Evolutionary conservation across 306 rosid species (phyloP), one percentile per base, ranked within the genome.

Genomic region (Sindora glabra): DNA sequence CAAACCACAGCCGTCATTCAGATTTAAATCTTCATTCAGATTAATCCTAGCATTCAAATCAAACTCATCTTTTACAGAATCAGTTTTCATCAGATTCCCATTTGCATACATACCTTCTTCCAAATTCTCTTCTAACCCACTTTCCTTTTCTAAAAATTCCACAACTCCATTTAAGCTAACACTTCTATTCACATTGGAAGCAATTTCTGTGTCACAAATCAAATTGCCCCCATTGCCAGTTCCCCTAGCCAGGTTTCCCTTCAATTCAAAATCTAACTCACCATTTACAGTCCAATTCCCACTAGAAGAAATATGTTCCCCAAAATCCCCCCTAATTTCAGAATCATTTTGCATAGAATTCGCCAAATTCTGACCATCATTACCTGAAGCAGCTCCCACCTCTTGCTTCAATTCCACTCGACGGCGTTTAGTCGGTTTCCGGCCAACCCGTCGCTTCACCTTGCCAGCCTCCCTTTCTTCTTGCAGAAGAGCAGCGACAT

Each of bases 31-130:
- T 63, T 76, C 86, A 15, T 68, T 76, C 40, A 82, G 70, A 61
- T 87, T 73, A 67, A 83, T 38, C 46, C 86, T 61, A 40, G 84
- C 68, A 82, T 90, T 90, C 78, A 90, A 88, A 81, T 88, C 96
- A 78, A 88, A 25, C 19, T 30, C 86, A 45, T 76, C 81, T 38
- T 64, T 65, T 46, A 58, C 80, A 80, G 48, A 62, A 74, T 48
- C 71, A 58, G 18, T 24, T 27, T 24, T 30, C 50, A 36, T 19
- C 44, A 26, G 22, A 59, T 40, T 46, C 49, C 78, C 83, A 77
- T 74, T 69, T 52, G 41, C 75, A 33, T 64, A 64, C 2, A 61
- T 24, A 46, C 37, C 50, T 27, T 48, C 72, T 48, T 74, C 62
- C 63, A 72, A 82, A 72, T 36, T 62, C 71, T 62, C 71, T 7